phyloP scores from a whole-genome alignment of 495 filamentous ascomycete species.

The Glutinoglossum americanum region DNA sequence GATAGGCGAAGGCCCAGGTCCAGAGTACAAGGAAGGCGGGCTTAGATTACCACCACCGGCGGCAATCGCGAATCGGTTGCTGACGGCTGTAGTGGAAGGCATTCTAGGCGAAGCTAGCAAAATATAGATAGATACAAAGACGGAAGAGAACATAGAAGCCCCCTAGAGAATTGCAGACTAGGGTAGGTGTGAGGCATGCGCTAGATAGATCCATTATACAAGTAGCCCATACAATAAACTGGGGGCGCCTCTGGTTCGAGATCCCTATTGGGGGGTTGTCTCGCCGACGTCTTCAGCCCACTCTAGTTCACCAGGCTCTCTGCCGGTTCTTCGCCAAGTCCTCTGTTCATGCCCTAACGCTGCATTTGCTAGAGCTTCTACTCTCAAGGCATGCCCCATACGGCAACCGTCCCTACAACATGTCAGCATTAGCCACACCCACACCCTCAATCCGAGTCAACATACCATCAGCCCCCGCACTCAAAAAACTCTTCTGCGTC shows the following conservation, averaged over 20 bases:
- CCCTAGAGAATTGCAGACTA: background rate
- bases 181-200: background rate
- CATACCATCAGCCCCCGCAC: slow-evolving; percentile 5
- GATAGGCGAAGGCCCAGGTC: slow-evolving; percentile 37
- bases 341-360: background rate
- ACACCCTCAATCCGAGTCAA: no score
- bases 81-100: slow-evolving; percentile 18
- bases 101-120: slow-evolving; percentile 2
- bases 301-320: no score
- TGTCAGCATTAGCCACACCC: background rate
- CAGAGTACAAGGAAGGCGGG: slow-evolving; percentile 42
- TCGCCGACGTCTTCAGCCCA: no score
- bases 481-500: slow-evolving; percentile 3
- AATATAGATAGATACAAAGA: background rate
- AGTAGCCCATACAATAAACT: no score
- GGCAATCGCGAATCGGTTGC: slow-evolving; percentile 26
- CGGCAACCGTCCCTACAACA: background rate
- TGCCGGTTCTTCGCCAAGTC: no score
- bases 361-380: background rate
- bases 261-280: no score
- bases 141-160: background rate
- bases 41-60: slow-evolving; percentile 21
- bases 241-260: no score
- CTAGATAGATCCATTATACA: background rate
- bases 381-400: slow-evolving; percentile 3